Conservation (phyloP, 345 rosid species). For the Euphorbia peplus region DNA sequence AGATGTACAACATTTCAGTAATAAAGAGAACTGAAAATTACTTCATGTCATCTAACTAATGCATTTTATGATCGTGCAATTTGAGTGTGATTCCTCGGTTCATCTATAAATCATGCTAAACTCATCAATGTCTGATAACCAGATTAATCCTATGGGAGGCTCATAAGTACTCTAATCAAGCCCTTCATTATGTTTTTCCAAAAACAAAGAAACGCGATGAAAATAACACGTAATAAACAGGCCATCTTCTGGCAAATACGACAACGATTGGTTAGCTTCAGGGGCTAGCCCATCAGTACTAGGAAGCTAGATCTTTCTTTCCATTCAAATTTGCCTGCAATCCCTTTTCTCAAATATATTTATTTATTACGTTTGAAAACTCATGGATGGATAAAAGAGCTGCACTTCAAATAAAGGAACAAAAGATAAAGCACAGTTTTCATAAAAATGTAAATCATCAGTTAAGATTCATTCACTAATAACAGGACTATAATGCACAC, state of each 20-base stretch:
- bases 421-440: background rate
- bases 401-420: background rate
- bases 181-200: background rate
- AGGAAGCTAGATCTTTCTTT: background rate
- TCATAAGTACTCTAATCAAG: background rate
- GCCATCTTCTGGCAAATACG: background rate
- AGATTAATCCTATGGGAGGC: background rate
- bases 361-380: background rate
- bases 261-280: background rate
- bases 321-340: background rate
- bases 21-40: background rate
- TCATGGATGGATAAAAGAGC: background rate
- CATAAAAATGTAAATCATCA: background rate
- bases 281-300: background rate
- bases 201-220: background rate
- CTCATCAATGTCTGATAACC: background rate
- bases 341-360: background rate
- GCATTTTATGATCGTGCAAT: background rate
- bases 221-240: background rate
- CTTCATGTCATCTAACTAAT: no score
- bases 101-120: background rate
- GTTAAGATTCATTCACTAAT: background rate
- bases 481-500: background rate
- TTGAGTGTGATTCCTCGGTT: background rate
- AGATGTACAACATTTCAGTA: constrained; percentile 13